phyloP scores from a whole-genome alignment of 306 rosid genomes.

The Castanea crenata region DNA sequence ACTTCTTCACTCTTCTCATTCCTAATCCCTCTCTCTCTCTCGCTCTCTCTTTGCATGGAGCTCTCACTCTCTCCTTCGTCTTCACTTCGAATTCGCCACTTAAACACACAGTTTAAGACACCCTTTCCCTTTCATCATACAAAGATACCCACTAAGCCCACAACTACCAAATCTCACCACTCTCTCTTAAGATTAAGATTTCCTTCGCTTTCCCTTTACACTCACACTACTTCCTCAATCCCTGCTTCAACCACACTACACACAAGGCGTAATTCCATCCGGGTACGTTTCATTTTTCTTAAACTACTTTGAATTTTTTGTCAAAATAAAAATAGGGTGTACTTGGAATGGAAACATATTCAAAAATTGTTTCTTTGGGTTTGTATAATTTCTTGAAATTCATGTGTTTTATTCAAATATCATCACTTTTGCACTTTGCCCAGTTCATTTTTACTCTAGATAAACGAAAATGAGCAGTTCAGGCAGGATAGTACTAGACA shows the following conservation, averaged over 20 bases:
- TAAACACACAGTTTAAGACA: constrained; percentile 17
- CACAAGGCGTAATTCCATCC: constrained; percentile 36
- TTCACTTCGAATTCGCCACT: constrained; percentile 27
- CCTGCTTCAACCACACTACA: constrained; percentile 20
- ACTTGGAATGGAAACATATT: too few species aligned
- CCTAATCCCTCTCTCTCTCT: neutral
- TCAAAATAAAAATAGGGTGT: too few species aligned
- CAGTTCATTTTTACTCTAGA: neutral
- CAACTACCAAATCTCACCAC: constrained; percentile 3
- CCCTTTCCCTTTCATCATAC: constrained; percentile 3
- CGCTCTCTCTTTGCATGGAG: constrained; percentile 46
- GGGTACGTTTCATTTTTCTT: constrained; percentile 40
- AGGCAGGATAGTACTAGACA: neutral
- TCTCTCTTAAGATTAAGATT: constrained; percentile 29
- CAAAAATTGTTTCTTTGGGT: neutral
- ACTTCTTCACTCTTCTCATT: neutral
- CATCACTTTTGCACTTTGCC: neutral
- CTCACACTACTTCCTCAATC: constrained; percentile 19
- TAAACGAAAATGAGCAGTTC: neutral
- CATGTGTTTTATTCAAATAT: neutral
- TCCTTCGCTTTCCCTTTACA: constrained; percentile 27
- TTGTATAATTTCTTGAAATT: neutral
- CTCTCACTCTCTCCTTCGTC: constrained; percentile 43
- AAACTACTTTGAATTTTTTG: too few species aligned
- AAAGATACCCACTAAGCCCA: constrained; percentile 17